Base-by-base conservation (phyloP, 1,139 yeast species). In the Candida glucosophila region DNA sequence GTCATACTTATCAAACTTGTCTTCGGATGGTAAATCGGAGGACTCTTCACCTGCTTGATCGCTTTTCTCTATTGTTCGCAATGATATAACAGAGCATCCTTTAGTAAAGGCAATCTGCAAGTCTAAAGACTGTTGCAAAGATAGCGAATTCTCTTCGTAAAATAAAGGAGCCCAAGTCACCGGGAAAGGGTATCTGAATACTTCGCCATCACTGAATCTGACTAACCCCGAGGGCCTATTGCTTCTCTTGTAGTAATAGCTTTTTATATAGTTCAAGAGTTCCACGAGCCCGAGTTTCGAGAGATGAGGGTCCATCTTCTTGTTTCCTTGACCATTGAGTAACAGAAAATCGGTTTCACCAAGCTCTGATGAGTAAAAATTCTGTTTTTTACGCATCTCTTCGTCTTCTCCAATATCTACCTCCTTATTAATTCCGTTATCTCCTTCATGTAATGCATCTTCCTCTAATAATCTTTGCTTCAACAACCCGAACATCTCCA, bases 161-260 rank as follows among this genome's bases (percentile, higher is more conserved):
- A 56, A 44, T 12, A 64, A 37, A 2, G 68, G 65, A 2, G 51
- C 40, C 71, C 71, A 64, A 5, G 58, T 46, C 22, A 55, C 39
- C 0, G 71, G 71, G 13, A 64, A 45, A 1, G 56, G 48, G 29
- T 58, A 56, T 12, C 50, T 41, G 23, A 57, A 58, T 22, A 36
- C 37, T 4, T 36, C 30, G 5, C 39, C 44, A 14, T 43, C 45
- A 11, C 47, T 52, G 12, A 52, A 38, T 24, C 40, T 40, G 11
- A 56, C 29, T 29, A 50, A 51, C 24, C 62, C 51, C 3, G 55
- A 47, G 1, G 52, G 47, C 14, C 39, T 36, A 17, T 37, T 41
- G 28, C 43, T 46, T 24, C 41, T 43, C 22, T 44, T 42, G 27
- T 42, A 35, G 14, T 48, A 39, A 17, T 47, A 47, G 12, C 37